These are phyloP conservation scores for Haplosporangium gracile DNA, from an alignment of 192 early-diverging fungal species.

Conservation along the genomic window DNA sequence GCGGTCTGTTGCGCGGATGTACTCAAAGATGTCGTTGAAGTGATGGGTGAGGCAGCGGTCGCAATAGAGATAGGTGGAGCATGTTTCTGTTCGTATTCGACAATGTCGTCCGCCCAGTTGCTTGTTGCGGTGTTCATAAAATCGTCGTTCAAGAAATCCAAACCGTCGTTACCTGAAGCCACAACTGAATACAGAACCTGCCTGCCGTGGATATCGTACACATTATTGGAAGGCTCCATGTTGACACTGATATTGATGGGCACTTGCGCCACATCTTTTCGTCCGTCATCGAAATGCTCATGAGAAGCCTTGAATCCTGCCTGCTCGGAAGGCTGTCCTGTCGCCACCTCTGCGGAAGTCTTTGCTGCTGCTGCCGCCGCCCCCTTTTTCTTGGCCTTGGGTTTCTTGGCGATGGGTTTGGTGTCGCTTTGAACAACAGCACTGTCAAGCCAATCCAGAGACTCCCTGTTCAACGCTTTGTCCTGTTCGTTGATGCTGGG, in stretches of 20 bases:
- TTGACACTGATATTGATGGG: neutral
- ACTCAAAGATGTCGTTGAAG: neutral
- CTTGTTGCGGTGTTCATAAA: neutral
- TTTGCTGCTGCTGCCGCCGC: neutral
- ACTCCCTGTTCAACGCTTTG: neutral
- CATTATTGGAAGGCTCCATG: neutral
- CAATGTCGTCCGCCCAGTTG: constrained; percentile 1
- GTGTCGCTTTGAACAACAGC: neutral
- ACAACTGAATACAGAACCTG: neutral
- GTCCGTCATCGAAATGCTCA: neutral
- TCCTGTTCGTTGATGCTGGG: neutral
- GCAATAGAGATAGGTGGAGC: neutral
- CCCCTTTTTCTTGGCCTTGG: neutral
- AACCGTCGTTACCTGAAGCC: neutral
- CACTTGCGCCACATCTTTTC: neutral
- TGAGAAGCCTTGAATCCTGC: neutral
- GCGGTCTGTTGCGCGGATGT: neutral
- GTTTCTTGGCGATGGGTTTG: neutral
- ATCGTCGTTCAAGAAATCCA: neutral
- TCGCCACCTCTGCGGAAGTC: neutral
- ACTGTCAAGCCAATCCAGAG: neutral
- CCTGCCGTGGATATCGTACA: neutral
- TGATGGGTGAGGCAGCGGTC: neutral
- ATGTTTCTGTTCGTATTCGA: neutral
- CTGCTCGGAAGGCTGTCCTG: neutral